Conservation (phyloP, 2,329 filamentous ascomycete genomes). For the Aschersonia sp. region DNA sequence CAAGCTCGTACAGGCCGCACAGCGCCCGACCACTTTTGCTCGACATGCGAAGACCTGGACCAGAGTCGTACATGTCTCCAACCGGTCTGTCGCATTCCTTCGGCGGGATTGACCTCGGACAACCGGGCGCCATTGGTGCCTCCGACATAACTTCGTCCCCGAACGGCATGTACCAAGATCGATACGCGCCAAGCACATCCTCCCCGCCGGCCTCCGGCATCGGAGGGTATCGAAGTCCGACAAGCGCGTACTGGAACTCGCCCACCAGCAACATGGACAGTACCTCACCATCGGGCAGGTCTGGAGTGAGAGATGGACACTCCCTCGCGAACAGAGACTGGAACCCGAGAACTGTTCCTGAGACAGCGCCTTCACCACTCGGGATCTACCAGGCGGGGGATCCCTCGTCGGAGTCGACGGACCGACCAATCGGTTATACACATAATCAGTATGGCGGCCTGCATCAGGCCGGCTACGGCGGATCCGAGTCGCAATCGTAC, state of each 20-base stretch:
- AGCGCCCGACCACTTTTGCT: slow-evolving; percentile 56
- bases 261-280: slow-evolving; percentile 1
- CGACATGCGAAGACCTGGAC: slow-evolving; percentile 49
- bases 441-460: slow-evolving; percentile 17
- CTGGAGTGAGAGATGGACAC: neutral
- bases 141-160: slow-evolving; percentile 44
- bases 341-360: neutral
- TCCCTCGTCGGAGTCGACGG: slow-evolving; percentile 26
- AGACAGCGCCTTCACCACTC: neutral
- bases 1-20: slow-evolving; percentile 38
- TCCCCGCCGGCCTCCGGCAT: slow-evolving; percentile 29
- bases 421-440: slow-evolving; percentile 16
- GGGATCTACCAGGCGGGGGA: neutral
- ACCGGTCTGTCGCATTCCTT: slow-evolving; percentile 54
- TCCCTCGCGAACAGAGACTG: neutral
- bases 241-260: slow-evolving; percentile 2
- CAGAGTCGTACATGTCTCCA: slow-evolving; percentile 53
- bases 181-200: slow-evolving; percentile 37
- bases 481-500: slow-evolving; percentile 37
- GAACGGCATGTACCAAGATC: slow-evolving; percentile 38
- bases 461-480: slow-evolving; percentile 21
- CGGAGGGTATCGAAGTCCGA: neutral
- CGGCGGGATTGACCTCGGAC: slow-evolving; percentile 50
- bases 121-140: slow-evolving; percentile 31
- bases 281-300: neutral